Conservation (phyloP, 2,329 filamentous ascomycete species). For the Xylariales sp. region DNA sequence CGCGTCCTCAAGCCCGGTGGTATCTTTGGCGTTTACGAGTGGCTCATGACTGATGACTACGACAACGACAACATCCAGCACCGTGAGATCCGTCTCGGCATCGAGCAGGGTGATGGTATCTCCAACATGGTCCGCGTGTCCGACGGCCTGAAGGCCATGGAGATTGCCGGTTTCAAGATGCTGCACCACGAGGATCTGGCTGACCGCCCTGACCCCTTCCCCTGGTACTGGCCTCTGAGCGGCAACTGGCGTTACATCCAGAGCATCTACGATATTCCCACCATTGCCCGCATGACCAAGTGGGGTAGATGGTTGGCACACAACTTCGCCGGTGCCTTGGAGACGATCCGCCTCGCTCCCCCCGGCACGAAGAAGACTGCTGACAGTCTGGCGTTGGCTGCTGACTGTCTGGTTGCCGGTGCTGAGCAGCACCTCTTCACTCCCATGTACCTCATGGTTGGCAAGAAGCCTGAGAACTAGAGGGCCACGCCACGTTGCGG, state of each 20-base stretch:
- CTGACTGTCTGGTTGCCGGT: slow-evolving; percentile 82
- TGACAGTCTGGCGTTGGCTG: slow-evolving; percentile 77
- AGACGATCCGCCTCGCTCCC: slow-evolving; percentile 72
- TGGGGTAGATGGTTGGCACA: slow-evolving; percentile 73
- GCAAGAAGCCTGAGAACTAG: slow-evolving; percentile 66
- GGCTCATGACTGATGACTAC: slow-evolving; percentile 96
- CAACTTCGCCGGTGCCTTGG: slow-evolving; percentile 70
- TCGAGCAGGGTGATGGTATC: slow-evolving; percentile 94
- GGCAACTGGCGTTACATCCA: slow-evolving; percentile 82
- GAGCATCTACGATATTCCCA: slow-evolving; percentile 74
- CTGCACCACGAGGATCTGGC: slow-evolving; percentile 84
- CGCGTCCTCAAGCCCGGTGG: slow-evolving; percentile 94
- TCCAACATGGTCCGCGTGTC: slow-evolving; percentile 92
- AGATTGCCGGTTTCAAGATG: slow-evolving; percentile 81
- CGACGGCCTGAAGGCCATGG: slow-evolving; percentile 78
- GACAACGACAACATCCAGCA: slow-evolving; percentile 84
- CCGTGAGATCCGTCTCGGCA: slow-evolving; percentile 85
- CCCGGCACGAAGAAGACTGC: slow-evolving; percentile 91
- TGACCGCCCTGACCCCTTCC: slow-evolving; percentile 65
- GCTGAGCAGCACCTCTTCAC: slow-evolving; percentile 91
- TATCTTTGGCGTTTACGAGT: slow-evolving; percentile 95
- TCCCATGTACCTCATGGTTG: slow-evolving; percentile 97
- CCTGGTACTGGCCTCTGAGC: slow-evolving; percentile 92
- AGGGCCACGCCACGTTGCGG: slow-evolving; percentile 37
- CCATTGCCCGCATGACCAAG: slow-evolving; percentile 85